These are phyloP conservation scores for Leishmania tropica DNA, from an alignment of 208 protist genomes.

Conservation along the genomic window DNA sequence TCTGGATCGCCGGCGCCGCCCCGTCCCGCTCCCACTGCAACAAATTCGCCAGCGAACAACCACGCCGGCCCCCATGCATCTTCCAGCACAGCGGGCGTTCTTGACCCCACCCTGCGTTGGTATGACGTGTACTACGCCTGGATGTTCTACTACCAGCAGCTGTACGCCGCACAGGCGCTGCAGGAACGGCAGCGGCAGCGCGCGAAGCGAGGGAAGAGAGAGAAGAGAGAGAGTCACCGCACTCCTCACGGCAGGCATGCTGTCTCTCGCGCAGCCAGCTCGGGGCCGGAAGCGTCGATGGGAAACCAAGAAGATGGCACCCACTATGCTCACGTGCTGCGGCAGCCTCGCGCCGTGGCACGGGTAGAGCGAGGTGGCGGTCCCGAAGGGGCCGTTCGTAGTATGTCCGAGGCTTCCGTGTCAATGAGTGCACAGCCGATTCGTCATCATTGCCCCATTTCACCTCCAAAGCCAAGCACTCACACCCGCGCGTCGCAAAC, in stretches of 20 bases:
- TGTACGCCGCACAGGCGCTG: conserved; percentile 36
- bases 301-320: background rate
- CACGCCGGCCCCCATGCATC: background rate
- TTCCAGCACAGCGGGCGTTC: background rate
- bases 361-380: background rate
- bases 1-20: background rate
- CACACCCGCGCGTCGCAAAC: background rate
- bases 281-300: background rate
- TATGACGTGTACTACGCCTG: conserved; percentile 64
- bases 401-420: background rate
- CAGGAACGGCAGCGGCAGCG: conserved; percentile 22
- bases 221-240: background rate
- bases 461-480: background rate
- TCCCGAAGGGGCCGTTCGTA: background rate
- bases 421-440: background rate
- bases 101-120: conserved; percentile 37
- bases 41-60: background rate
- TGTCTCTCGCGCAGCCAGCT: background rate
- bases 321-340: background rate
- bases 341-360: background rate
- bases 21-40: background rate
- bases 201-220: conserved; percentile 2
- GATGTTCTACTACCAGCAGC: conserved; percentile 71
- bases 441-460: background rate
- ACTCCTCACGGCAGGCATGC: background rate